These are phyloP conservation scores for Schoenoplectus tabernaemontani DNA, from an alignment of 202 grass and related monocot genomes.

Conservation along the genomic window DNA sequence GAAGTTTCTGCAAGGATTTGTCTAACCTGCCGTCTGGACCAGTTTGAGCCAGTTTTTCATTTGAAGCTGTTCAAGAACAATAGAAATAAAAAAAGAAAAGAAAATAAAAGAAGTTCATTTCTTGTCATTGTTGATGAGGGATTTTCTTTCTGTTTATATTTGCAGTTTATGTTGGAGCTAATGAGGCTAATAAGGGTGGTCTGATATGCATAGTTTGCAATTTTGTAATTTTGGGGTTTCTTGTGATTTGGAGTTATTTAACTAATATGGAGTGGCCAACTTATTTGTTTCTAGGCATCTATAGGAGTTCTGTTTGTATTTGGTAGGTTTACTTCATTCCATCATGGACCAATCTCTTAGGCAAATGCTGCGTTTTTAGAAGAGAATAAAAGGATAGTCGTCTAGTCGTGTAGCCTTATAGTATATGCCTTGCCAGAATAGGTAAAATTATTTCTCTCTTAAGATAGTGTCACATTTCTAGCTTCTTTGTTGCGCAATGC, in stretches of 20 bases:
- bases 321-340: neutral
- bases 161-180: constrained; percentile 4
- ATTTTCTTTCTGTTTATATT: neutral
- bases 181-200: constrained; percentile 4
- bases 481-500: neutral
- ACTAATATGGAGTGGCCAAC: constrained; percentile 14
- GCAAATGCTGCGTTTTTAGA: neutral
- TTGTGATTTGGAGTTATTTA: neutral
- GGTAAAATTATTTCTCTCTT: neutral
- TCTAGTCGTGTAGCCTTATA: constrained; percentile 1
- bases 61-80: neutral
- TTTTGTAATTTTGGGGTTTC: neutral
- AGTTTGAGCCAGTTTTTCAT: neutral
- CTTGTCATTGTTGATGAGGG: neutral
- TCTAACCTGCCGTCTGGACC: neutral
- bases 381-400: neutral
- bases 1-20: neutral
- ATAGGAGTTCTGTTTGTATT: constrained; percentile 14
- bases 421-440: neutral
- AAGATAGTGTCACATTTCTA: neutral
- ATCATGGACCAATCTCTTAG: neutral
- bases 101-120: neutral
- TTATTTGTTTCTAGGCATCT: neutral
- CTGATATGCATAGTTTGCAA: constrained; percentile 17
- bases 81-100: no score